These are phyloP conservation scores for Echinosophora koreensis DNA, from an alignment of 306 rosid genomes.

Conservation along the genomic window DNA sequence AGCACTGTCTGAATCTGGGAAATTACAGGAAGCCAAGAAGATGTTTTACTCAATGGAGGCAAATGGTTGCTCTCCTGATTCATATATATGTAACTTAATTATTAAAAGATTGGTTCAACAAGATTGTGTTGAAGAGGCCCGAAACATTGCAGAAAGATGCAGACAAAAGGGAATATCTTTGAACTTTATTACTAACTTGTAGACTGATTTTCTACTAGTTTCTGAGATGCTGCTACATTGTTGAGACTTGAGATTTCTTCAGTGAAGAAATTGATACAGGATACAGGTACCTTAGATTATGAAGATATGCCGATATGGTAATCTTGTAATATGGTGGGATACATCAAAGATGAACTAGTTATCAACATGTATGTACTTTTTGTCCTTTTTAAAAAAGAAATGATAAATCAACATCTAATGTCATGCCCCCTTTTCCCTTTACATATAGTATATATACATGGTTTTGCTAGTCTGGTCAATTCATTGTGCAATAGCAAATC, in stretches of 20 bases:
- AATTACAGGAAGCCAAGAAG: slow-evolving; percentile 74
- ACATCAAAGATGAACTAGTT: too few relatives aligned
- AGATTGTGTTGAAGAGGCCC: slow-evolving; percentile 58
- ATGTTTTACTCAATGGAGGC: slow-evolving; percentile 70
- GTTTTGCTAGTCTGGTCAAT: neutral
- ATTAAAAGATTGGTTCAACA: slow-evolving; percentile 54
- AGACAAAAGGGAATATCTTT: slow-evolving; percentile 51
- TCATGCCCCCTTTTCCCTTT: slow-evolving; percentile 26
- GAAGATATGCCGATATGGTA: slow-evolving; percentile 11
- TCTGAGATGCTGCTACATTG: slow-evolving; percentile 27
- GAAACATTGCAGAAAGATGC: slow-evolving; percentile 58
- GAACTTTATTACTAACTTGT: slow-evolving; percentile 45
- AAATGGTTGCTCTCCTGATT: slow-evolving; percentile 71
- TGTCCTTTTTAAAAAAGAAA: too few relatives aligned
- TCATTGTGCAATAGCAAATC: slow-evolving; percentile 35
- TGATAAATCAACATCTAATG: too few relatives aligned
- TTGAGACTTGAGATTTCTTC: slow-evolving; percentile 36
- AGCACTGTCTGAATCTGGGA: slow-evolving; percentile 66
- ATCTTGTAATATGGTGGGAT: too few relatives aligned
- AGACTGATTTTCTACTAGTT: slow-evolving; percentile 27
- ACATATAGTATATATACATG: slow-evolving; percentile 47
- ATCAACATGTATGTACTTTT: too few relatives aligned
- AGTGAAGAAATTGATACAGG: slow-evolving; percentile 27
- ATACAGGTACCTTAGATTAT: slow-evolving; percentile 44
- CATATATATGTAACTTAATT: slow-evolving; percentile 63